Conservation (phyloP, 2,329 filamentous ascomycete species). For the Bipolaris zeicola region DNA sequence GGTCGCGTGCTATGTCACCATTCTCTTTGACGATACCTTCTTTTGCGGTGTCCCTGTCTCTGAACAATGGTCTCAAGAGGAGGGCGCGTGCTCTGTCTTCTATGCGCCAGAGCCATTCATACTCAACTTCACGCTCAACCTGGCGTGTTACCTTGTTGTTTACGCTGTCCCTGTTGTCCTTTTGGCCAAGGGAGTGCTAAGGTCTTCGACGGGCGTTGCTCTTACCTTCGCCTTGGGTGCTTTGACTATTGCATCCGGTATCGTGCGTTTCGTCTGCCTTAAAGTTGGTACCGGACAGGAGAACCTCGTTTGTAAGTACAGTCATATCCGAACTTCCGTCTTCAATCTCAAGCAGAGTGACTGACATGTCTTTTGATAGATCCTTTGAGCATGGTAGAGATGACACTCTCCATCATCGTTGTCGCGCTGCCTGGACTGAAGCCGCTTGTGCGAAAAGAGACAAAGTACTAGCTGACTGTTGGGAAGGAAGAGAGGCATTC, state of each 20-base stretch:
- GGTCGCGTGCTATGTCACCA: slow-evolving; percentile 24
- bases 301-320: slow-evolving; percentile 33
- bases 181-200: slow-evolving; percentile 16
- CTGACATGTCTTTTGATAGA: slow-evolving; percentile 9
- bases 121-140: slow-evolving; percentile 31
- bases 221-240: slow-evolving; percentile 26
- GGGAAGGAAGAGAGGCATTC: accelerated
- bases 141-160: slow-evolving; percentile 28
- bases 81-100: slow-evolving; percentile 30
- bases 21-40: slow-evolving; percentile 31
- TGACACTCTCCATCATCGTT: slow-evolving; percentile 31
- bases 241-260: slow-evolving; percentile 25
- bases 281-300: slow-evolving; percentile 30
- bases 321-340: accelerated
- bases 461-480: background rate
- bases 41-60: slow-evolving; percentile 28
- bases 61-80: slow-evolving; percentile 29
- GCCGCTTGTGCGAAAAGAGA: slow-evolving; percentile 12
- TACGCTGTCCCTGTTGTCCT: slow-evolving; percentile 24
- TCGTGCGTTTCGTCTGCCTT: slow-evolving; percentile 25
- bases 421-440: slow-evolving; percentile 27
- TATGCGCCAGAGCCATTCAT: slow-evolving; percentile 33
- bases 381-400: slow-evolving; percentile 31
- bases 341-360: background rate
- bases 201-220: slow-evolving; percentile 16